These are phyloP conservation scores for Alternaria triticina DNA, from an alignment of 2,329 filamentous ascomycete genomes.

Conservation along the genomic window DNA sequence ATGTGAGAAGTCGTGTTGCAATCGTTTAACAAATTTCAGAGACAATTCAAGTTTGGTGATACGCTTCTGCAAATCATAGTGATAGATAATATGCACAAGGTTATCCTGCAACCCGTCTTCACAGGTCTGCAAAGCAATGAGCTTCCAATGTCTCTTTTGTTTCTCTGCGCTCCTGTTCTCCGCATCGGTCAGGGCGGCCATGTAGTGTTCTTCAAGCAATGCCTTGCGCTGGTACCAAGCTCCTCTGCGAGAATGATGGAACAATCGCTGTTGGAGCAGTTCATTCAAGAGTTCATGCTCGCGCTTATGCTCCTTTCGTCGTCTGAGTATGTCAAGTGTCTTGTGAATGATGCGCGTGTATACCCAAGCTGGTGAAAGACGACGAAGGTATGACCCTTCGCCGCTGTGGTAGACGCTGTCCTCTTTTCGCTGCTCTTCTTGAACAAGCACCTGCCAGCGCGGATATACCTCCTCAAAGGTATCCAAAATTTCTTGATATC, in stretches of 20 bases:
- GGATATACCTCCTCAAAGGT: slow-evolving; percentile 77
- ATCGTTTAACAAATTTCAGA: slow-evolving; percentile 79
- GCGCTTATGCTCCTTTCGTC: slow-evolving; percentile 77
- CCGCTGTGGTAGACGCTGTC: slow-evolving; percentile 77
- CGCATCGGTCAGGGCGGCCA: slow-evolving; percentile 59
- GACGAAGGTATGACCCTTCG: slow-evolving; percentile 86
- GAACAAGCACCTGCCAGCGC: slow-evolving; percentile 77
- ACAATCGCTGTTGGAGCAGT: slow-evolving; percentile 79
- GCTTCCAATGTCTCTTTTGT: slow-evolving; percentile 84
- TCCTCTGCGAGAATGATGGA: slow-evolving; percentile 83
- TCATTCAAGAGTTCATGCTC: slow-evolving; percentile 79
- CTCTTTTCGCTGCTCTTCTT: slow-evolving; percentile 80
- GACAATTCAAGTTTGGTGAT: slow-evolving; percentile 88
- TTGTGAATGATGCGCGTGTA: slow-evolving; percentile 95
- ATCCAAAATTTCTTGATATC: slow-evolving; percentile 70
- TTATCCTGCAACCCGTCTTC: slow-evolving; percentile 86
- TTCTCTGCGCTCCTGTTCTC: slow-evolving; percentile 55
- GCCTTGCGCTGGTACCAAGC: slow-evolving; percentile 97
- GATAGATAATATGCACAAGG: slow-evolving; percentile 88
- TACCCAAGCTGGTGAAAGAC: slow-evolving; percentile 89
- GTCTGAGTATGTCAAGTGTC: slow-evolving; percentile 76
- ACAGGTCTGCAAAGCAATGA: slow-evolving; percentile 77
- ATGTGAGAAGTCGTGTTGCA: slow-evolving; percentile 93
- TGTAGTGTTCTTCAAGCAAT: slow-evolving; percentile 92
- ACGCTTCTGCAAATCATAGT: slow-evolving; percentile 93